Percentiles rank a stretch among this genome's conserved stretches.
These are phyloP conservation scores for Xylariomycetidae sp. DNA, from an alignment of 2,329 filamentous ascomycete genomes.

Conservation along the genomic window DNA sequence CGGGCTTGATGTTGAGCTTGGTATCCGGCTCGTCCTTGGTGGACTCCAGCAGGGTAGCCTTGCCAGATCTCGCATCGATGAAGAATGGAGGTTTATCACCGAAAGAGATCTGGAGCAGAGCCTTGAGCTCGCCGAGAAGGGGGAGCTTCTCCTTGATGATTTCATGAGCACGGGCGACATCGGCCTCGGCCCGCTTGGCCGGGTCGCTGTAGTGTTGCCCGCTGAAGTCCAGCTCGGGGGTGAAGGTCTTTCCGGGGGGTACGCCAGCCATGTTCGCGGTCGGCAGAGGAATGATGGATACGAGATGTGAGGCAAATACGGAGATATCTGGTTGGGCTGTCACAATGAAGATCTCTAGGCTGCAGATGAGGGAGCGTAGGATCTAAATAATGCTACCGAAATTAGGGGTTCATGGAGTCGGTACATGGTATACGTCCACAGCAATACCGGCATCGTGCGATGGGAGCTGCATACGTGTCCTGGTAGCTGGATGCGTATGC, in stretches of 20 bases:
- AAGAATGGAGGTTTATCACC: constrained; percentile 16
- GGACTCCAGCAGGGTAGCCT: constrained; percentile 13
- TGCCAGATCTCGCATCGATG: constrained; percentile 16
- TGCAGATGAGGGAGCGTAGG: no score
- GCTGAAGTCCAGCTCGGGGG: constrained; percentile 17
- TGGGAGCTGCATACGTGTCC: no score
- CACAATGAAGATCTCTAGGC: no score
- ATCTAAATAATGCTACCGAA: no score
- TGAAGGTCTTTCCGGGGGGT: constrained; percentile 14
- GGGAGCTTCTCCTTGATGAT: constrained; percentile 19
- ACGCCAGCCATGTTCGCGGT: constrained; percentile 16
- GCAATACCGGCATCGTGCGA: no score
- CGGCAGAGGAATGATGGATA: no score
- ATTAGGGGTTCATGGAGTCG: no score
- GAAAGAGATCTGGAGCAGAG: constrained; percentile 14
- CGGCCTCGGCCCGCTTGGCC: constrained; percentile 8
- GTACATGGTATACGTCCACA: no score
- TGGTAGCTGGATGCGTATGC: no score
- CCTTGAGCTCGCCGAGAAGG: constrained; percentile 14
- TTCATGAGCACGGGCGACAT: constrained; percentile 9
- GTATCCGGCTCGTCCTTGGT: constrained; percentile 17
- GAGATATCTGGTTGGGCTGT: no score
- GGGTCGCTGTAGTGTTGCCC: constrained; percentile 11
- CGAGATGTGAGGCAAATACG: no score
- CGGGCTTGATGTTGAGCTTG: constrained; percentile 17